Conservation (phyloP, 805 yeast genomes). For the Saturnispora quitensis region DNA sequence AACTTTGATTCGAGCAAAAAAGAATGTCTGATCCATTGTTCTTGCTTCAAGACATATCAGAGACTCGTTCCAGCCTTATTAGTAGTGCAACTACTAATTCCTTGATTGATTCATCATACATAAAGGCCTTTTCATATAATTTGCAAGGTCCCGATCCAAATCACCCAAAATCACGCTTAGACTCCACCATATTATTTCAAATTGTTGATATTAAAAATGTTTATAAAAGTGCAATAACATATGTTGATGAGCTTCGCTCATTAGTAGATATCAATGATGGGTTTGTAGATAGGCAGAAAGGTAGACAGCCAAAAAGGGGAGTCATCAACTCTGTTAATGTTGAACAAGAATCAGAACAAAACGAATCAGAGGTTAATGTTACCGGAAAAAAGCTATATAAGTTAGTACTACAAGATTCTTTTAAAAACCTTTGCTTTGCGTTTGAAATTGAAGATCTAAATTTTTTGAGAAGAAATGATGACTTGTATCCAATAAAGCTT, state of each 20-base stretch:
- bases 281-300: slow-evolving; percentile 45
- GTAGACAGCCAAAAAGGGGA: slow-evolving; percentile 13
- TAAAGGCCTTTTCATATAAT: slow-evolving; percentile 8
- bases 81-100: background rate
- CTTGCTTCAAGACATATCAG: slow-evolving; percentile 7
- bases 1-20: background rate
- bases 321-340: slow-evolving; percentile 43
- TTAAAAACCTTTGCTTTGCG: slow-evolving; percentile 45
- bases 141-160: slow-evolving; percentile 7
- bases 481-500: slow-evolving; percentile 32
- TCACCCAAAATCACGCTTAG: slow-evolving; percentile 1
- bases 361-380: slow-evolving; percentile 1
- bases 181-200: slow-evolving; percentile 34
- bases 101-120: background rate
- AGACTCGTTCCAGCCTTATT: background rate
- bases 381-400: slow-evolving; percentile 32
- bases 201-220: slow-evolving; percentile 48
- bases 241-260: slow-evolving; percentile 46
- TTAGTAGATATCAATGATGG: slow-evolving; percentile 49
- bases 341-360: slow-evolving; percentile 21
- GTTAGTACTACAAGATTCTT: slow-evolving; percentile 46
- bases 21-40: background rate
- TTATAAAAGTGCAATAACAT: slow-evolving; percentile 40
- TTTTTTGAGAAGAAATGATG: slow-evolving; percentile 30
- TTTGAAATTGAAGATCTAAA: slow-evolving; percentile 46